These are phyloP conservation scores for Cyclanthera cordifolia DNA, from an alignment of 306 rosid species.

Conservation along the genomic window DNA sequence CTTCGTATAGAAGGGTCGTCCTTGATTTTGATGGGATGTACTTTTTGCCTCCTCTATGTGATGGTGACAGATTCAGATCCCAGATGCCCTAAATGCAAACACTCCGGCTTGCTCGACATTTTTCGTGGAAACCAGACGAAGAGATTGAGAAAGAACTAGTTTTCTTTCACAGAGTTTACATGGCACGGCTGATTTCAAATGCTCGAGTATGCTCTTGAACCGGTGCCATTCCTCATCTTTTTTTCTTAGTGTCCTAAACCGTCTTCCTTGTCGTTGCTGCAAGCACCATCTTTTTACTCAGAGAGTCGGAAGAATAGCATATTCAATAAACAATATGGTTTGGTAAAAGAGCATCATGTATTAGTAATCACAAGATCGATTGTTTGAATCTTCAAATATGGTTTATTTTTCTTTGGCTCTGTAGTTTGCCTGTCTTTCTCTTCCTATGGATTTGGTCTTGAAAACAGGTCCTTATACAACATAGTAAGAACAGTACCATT, in stretches of 20 bases:
- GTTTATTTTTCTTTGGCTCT: not conserved
- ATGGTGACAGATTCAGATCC: constrained; percentile 13
- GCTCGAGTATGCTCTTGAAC: constrained; percentile 6
- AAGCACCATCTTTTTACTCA: not conserved
- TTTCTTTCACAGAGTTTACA: not conserved
- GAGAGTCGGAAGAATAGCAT: not conserved
- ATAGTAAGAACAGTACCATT: not conserved
- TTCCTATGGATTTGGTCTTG: not conserved
- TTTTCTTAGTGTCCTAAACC: not conserved
- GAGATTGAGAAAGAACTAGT: constrained; percentile 7
- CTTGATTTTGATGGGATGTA: constrained; percentile 16
- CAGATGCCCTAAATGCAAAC: constrained; percentile 17
- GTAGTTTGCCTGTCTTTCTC: not conserved
- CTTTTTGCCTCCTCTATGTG: constrained; percentile 4
- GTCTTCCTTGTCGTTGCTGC: not conserved
- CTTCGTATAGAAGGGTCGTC: not conserved
- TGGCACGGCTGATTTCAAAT: not conserved
- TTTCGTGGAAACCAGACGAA: constrained; percentile 7
- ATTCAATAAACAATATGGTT: not conserved
- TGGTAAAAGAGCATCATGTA: too few relatives aligned
- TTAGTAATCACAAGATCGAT: too few relatives aligned
- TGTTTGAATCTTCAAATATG: too few relatives aligned
- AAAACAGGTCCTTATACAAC: not conserved
- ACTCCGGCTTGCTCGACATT: not conserved
- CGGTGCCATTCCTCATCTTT: not conserved